Evolutionary conservation across 2,329 filamentous ascomycete genomes (phyloP).

Genomic region (Talaromyces sp.): DNA sequence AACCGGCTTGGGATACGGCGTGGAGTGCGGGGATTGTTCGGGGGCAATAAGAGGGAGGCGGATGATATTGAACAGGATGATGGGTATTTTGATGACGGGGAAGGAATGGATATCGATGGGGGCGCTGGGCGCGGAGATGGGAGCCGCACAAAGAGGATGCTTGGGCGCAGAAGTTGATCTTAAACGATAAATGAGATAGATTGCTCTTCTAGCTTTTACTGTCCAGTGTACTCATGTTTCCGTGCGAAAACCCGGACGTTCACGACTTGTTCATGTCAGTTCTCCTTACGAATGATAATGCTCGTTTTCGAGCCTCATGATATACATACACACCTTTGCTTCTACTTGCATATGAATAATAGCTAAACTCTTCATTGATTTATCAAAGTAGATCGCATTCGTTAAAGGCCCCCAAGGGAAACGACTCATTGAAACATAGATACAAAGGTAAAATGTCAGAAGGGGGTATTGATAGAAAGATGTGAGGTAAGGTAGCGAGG

Average conservation of each 20-base stretch:
- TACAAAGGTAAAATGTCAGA: slow-evolving; percentile 26
- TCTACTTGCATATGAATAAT: background rate
- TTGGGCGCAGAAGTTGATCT: slow-evolving; percentile 35
- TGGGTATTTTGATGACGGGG: slow-evolving; percentile 37
- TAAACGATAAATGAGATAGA: slow-evolving; percentile 8
- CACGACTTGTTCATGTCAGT: no score
- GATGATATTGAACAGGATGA: slow-evolving; percentile 45
- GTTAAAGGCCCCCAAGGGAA: slow-evolving; percentile 22
- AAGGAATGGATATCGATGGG: slow-evolving; percentile 47
- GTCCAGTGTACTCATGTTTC: background rate
- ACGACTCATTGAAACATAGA: slow-evolving; percentile 34
- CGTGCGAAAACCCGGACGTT: no score
- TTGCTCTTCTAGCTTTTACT: background rate
- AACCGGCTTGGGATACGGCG: background rate
- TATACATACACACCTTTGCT: no score
- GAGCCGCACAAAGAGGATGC: slow-evolving; percentile 38
- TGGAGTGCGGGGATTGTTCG: slow-evolving; percentile 8
- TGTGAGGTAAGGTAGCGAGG: slow-evolving; percentile 13
- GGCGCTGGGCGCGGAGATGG: slow-evolving; percentile 27
- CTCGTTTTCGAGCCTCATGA: background rate
- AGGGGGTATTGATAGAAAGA: slow-evolving; percentile 39
- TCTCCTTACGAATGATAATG: background rate
- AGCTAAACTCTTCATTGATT: background rate
- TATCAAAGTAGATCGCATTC: slow-evolving; percentile 20
- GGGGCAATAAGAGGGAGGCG: slow-evolving; percentile 46